Evolutionary conservation across 495 filamentous ascomycete genomes (phyloP).

Genomic region (Platismatia glauca): DNA sequence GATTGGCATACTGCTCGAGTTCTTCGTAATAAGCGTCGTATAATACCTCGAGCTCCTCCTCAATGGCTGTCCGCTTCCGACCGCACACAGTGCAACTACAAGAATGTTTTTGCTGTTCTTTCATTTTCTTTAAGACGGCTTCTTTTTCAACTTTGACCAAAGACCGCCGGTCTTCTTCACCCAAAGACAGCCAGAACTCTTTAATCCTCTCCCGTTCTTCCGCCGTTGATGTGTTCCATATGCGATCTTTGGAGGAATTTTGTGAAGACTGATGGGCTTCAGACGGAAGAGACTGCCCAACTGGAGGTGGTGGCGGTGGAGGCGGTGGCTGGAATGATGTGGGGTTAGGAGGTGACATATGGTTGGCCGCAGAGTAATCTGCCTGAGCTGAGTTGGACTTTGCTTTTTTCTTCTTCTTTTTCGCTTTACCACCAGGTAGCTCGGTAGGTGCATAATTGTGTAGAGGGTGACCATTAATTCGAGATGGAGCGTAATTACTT

Average conservation of each 20-base stretch:
- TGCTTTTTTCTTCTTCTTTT: slow-evolving; percentile 45
- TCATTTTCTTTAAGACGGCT: slow-evolving; percentile 97
- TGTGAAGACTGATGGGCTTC: slow-evolving; percentile 27
- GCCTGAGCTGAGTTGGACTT: slow-evolving; percentile 33
- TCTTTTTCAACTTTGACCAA: slow-evolving; percentile 98
- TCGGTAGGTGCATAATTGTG: slow-evolving; percentile 21
- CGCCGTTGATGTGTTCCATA: slow-evolving; percentile 91
- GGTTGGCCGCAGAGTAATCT: slow-evolving; percentile 9
- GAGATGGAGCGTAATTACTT: slow-evolving; percentile 15
- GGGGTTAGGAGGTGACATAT: slow-evolving; percentile 24
- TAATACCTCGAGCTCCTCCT: slow-evolving; percentile 96
- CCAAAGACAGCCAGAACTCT: slow-evolving; percentile 95
- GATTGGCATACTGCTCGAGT: slow-evolving; percentile 91
- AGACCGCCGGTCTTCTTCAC: slow-evolving; percentile 85
- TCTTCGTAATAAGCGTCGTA: slow-evolving; percentile 99
- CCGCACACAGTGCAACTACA: slow-evolving; percentile 98
- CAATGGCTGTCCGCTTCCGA: slow-evolving; percentile 91
- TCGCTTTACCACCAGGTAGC: slow-evolving; percentile 30
- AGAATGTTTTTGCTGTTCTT: slow-evolving; percentile 98
- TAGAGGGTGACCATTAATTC: slow-evolving; percentile 23
- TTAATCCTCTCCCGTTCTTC: slow-evolving; percentile 96
- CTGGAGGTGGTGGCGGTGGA: slow-evolving; percentile 36
- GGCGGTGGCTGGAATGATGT: slow-evolving; percentile 27
- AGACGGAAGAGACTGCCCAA: slow-evolving; percentile 27
- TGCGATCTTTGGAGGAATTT: slow-evolving; percentile 58